Evolutionary conservation across 192 early-diverging fungal genomes (phyloP).

Genomic region (Linnemannia schmuckeri): DNA sequence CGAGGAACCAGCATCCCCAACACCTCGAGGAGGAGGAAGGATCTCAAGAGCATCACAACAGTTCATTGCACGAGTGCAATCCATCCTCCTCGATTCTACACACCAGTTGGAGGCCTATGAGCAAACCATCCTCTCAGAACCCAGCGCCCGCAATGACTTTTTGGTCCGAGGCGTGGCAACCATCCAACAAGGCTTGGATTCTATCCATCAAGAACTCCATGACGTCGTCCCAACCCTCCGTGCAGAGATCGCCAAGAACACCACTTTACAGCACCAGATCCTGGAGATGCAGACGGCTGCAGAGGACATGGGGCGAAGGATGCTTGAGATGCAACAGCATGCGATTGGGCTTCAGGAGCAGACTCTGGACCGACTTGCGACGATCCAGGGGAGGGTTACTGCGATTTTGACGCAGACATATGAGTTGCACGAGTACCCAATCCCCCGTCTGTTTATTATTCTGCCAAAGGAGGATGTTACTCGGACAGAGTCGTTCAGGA

Average conservation of each 20-base stretch:
- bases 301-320: not conserved
- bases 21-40: not conserved
- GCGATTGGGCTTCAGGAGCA: conserved; percentile 7
- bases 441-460: conserved; percentile 22
- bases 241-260: conserved; percentile 4
- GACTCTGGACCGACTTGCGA: conserved; percentile 4
- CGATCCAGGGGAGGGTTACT: conserved; percentile 14
- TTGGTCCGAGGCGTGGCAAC: not conserved
- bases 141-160: not conserved
- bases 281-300: conserved; percentile 3
- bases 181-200: not conserved
- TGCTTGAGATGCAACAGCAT: conserved; percentile 11
- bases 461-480: conserved; percentile 11
- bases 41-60: not conserved
- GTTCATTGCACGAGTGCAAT: not conserved
- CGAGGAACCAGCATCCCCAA: not conserved
- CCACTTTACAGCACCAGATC: not conserved
- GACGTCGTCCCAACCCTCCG: not conserved
- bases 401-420: conserved; percentile 27
- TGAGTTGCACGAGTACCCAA: conserved; percentile 30
- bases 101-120: not conserved
- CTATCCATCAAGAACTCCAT: not conserved
- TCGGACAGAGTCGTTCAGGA: not conserved
- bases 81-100: not conserved
- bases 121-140: not conserved